Base-by-base conservation (phyloP, 2,329 filamentous ascomycete species). In the Epichloe sp. region DNA sequence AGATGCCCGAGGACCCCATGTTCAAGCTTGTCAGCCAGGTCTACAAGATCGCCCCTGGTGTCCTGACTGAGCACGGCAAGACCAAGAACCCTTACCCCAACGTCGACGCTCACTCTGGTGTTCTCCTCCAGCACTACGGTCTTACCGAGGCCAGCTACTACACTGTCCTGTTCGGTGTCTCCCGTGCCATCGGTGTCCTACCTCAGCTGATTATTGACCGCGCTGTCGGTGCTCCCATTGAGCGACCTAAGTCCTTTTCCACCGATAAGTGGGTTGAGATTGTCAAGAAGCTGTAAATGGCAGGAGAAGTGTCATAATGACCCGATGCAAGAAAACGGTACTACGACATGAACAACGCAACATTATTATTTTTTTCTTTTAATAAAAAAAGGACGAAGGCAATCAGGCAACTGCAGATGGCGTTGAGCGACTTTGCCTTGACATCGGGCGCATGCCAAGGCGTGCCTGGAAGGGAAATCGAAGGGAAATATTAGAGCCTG, bases 11-110 rank as follows among this genome's bases (percentile, higher is more conserved):
- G 66, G 93, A 97, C 80, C 90, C 91, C 65, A 94, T 98, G 90
- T 98, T 96, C 88, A 89, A 98, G 83, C 87, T 98, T 62, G 93
- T 98, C 76, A 94, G 87, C 81, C 93, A 98, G 79, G 93, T 98
- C 63, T 98, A 97, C 87, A 98, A 98, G 88, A 97, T 98, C 65
- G 93, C 93, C 58, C 93, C 93, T 59, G 86, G 85, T 66, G 93
- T 98, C 64, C 80, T 98, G 70, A 98, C 93, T 60, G 89, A 98
- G 84, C 93, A 98, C 79, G 93, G 93, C 77, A 98, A 98, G 88
- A 97, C 91, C 80, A 97, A 97, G 87, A 96, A 97, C 86, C 91
- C 91, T 60, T 97, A 80, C 82, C 93, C 93, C 73, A 97, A 97
- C 78, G 90, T 97, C 66, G 91, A 97, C 68, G 90, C 91, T 66